Evolutionary conservation across 2,329 filamentous ascomycete genomes (phyloP).

Genomic region (Fusarium sp.): DNA sequence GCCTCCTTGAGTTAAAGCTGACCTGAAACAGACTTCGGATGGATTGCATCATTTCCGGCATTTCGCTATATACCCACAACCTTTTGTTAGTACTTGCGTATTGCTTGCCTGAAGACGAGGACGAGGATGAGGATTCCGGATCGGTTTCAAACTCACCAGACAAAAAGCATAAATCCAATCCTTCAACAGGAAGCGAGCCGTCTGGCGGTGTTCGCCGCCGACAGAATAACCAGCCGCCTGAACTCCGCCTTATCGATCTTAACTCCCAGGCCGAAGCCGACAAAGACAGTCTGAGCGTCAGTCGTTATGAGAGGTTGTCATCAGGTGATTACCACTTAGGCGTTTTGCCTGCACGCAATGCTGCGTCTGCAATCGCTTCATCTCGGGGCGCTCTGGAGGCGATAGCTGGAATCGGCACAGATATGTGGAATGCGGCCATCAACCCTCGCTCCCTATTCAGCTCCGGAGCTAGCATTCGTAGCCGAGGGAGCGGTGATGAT

Average conservation of each 20-base stretch:
- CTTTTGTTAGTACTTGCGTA: constrained; percentile 93
- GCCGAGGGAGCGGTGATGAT: constrained; percentile 69
- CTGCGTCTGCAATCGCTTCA: constrained; percentile 70
- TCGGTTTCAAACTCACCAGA: constrained; percentile 31
- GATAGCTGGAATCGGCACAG: constrained; percentile 75
- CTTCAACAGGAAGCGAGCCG: constrained; percentile 64
- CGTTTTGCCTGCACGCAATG: constrained; percentile 78
- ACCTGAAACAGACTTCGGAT: constrained; percentile 76
- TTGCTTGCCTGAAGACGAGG: constrained; percentile 76
- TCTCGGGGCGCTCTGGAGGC: constrained; percentile 81
- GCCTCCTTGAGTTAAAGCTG: constrained; percentile 60
- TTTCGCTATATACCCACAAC: constrained; percentile 94
- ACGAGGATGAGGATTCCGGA: constrained; percentile 47
- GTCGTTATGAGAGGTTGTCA: constrained; percentile 85
- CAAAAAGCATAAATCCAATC: constrained; percentile 53
- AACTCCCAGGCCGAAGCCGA: constrained; percentile 87
- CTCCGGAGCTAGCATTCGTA: constrained; percentile 81
- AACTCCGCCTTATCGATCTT: constrained; percentile 90
- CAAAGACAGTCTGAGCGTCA: constrained; percentile 86
- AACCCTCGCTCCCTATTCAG: constrained; percentile 89
- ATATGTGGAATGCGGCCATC: constrained; percentile 91
- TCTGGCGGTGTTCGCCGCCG: constrained; percentile 74
- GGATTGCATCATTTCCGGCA: constrained; percentile 97
- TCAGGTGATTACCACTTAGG: constrained; percentile 93
- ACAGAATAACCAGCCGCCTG: constrained; percentile 84